Evolutionary conservation across 129 eudicot species (phyloP).

Genomic region (Flaveria brownii): DNA sequence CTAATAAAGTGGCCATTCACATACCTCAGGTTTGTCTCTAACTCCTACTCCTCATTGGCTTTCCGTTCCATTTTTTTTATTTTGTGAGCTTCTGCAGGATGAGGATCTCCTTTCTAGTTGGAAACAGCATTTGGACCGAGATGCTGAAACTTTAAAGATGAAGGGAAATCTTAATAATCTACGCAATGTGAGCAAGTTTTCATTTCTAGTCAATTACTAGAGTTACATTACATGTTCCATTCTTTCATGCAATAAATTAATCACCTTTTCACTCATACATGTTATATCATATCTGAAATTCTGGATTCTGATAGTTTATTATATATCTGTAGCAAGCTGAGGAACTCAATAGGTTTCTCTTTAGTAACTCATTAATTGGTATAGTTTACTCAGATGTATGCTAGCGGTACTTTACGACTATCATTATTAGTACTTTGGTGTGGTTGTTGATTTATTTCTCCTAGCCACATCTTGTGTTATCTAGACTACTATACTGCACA

Average conservation of each 20-base stretch:
- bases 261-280: background rate
- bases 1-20: constrained; percentile 86
- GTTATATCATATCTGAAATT: background rate
- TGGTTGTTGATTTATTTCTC: no score
- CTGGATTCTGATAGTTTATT: background rate
- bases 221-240: constrained; percentile 8
- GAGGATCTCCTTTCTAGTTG: constrained; percentile 73
- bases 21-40: constrained; percentile 77
- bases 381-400: background rate
- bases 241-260: background rate
- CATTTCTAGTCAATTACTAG: background rate
- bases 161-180: constrained; percentile 64
- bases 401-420: no score
- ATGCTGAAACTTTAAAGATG: constrained; percentile 75
- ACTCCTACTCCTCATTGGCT: background rate
- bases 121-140: constrained; percentile 80
- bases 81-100: constrained; percentile 49
- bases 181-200: constrained; percentile 59
- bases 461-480: no score
- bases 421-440: no score
- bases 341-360: background rate
- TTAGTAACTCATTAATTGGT: background rate
- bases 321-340: constrained; percentile 2
- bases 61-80: background rate
- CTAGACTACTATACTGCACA: no score